These are phyloP conservation scores for Adansonia rubrostipa DNA, from an alignment of 441 rosid species.

Conservation along the genomic window DNA sequence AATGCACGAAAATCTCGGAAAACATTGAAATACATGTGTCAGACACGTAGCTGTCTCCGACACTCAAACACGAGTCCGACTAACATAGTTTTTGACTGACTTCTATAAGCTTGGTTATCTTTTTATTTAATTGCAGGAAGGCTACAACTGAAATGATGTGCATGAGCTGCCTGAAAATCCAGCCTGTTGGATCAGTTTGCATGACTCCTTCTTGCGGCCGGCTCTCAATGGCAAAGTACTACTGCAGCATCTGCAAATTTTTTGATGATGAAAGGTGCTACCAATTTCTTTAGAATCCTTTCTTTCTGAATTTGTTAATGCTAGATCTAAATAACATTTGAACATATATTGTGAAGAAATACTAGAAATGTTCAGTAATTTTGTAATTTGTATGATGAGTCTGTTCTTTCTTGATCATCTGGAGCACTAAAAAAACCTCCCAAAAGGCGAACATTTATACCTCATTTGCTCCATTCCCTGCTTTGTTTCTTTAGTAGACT, in stretches of 20 bases:
- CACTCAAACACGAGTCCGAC: no score
- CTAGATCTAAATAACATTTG: background rate
- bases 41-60: no score
- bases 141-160: constrained; percentile 97
- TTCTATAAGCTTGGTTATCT: constrained; percentile 30
- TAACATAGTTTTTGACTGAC: background rate
- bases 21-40: no score
- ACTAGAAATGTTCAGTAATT: background rate
- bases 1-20: no score
- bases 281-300: background rate
- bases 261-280: constrained; percentile 93
- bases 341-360: background rate
- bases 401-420: background rate
- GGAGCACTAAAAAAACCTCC: constrained; percentile 1
- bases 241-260: constrained; percentile 86
- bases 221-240: constrained; percentile 87
- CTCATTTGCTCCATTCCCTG: background rate
- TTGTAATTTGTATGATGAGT: constrained; percentile 10
- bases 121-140: constrained; percentile 61
- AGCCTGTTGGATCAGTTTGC: constrained; percentile 83
- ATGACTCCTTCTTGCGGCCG: constrained; percentile 67
- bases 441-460: background rate
- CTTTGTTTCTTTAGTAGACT: background rate
- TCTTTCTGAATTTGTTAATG: constrained; percentile 3
- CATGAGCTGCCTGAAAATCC: constrained; percentile 84